Conservation (phyloP, 371 early-diverging fungal genomes). For the Blakeslea trispora region DNA sequence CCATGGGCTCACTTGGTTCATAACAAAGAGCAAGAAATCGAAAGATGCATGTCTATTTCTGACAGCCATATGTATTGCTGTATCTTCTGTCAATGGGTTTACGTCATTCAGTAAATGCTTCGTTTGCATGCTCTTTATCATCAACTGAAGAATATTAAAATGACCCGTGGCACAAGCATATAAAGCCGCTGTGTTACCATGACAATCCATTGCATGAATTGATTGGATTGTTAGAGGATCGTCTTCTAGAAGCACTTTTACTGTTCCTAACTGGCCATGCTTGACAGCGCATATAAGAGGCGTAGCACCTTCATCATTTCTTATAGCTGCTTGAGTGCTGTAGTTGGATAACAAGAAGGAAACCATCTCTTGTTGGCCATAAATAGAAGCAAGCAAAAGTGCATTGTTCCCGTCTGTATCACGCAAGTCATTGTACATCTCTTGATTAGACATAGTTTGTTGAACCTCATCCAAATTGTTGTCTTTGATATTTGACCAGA, state of each 20-base stretch:
- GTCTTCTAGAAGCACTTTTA: slow-evolving; percentile 24
- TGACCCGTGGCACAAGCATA: slow-evolving; percentile 18
- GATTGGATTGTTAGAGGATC: slow-evolving; percentile 5
- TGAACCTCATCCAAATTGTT: slow-evolving; percentile 12
- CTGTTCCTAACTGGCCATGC: slow-evolving; percentile 31
- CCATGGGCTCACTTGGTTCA: background rate
- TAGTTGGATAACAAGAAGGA: slow-evolving; percentile 25
- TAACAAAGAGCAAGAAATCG: slow-evolving; percentile 7
- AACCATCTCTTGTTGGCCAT: slow-evolving; percentile 36
- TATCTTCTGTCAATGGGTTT: slow-evolving; percentile 17
- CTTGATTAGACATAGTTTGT: slow-evolving; percentile 3
- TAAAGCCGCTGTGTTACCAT: slow-evolving; percentile 48
- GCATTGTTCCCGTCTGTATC: slow-evolving; percentile 51
- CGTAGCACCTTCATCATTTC: slow-evolving; percentile 45
- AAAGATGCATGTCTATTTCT: background rate
- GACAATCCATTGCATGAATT: slow-evolving; percentile 31
- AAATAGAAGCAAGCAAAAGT: slow-evolving; percentile 43
- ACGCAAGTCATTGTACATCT: slow-evolving; percentile 20
- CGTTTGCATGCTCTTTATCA: background rate
- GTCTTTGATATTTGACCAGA: slow-evolving; percentile 35
- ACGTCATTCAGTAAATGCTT: slow-evolving; percentile 5
- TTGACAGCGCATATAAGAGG: slow-evolving; percentile 48
- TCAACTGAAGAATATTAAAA: slow-evolving; percentile 5
- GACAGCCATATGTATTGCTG: slow-evolving; percentile 36
- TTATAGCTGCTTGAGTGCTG: slow-evolving; percentile 6